Percentiles rank a stretch among this genome's conserved stretches.
Evolutionary conservation across 1,284 basidiomycete species (phyloP).

Genomic region (Pseudozyma flocculosa): DNA sequence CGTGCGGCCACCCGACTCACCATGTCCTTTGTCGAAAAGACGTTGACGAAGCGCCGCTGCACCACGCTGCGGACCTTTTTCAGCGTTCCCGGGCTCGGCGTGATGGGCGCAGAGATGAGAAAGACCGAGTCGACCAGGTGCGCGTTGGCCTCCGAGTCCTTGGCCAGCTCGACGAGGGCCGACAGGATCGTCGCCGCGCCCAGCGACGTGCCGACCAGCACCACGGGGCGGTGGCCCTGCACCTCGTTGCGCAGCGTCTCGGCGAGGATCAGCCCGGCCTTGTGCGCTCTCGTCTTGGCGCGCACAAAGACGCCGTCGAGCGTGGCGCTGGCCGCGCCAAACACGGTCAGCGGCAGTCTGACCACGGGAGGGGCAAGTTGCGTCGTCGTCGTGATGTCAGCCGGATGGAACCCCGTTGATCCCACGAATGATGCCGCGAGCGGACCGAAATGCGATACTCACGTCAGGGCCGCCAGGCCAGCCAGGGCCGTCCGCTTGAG

Average conservation of each 20-base stretch:
- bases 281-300: conserved; percentile 35
- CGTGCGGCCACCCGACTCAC: conserved; percentile 34
- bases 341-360: conserved; percentile 60
- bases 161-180: conserved; percentile 62
- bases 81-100: conserved; percentile 61
- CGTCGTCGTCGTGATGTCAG: too few relatives aligned
- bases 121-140: conserved; percentile 63
- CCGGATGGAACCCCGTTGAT: too few relatives aligned
- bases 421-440: too few relatives aligned
- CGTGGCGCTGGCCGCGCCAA: conserved; percentile 53
- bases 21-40: conserved; percentile 60
- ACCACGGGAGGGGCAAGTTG: too few relatives aligned
- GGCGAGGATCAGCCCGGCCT: conserved; percentile 63
- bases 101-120: conserved; percentile 60
- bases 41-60: conserved; percentile 62
- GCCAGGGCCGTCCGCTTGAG: conserved; percentile 65
- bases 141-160: conserved; percentile 28
- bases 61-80: conserved; percentile 60
- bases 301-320: conserved; percentile 60
- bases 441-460: too few relatives aligned
- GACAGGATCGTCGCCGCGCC: conserved; percentile 63
- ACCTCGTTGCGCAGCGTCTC: conserved; percentile 64
- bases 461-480: conserved; percentile 63
- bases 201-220: conserved; percentile 63
- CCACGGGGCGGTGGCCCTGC: conserved; percentile 64